Evolutionary conservation across 2,329 filamentous ascomycete genomes (phyloP).

Genomic region (Byssothecium circinans): DNA sequence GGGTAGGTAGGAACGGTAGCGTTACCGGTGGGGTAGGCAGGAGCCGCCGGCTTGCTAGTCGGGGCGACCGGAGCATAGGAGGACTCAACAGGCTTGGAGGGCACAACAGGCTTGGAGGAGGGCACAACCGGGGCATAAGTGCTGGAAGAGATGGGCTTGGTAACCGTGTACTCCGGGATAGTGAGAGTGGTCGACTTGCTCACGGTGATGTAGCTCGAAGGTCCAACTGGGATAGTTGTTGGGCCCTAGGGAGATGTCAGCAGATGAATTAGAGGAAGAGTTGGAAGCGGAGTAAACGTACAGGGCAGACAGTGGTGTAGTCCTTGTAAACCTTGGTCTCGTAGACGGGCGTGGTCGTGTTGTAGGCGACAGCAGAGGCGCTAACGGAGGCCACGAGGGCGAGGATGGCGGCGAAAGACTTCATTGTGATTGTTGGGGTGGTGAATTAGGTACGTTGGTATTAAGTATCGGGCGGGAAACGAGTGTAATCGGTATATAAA

Average conservation of each 20-base stretch:
- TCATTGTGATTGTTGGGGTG: slow-evolving; percentile 42
- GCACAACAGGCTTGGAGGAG: slow-evolving; percentile 1
- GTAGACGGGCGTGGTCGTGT: slow-evolving; percentile 26
- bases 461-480: slow-evolving; percentile 41
- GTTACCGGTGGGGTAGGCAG: slow-evolving; percentile 22
- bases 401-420: slow-evolving; percentile 39
- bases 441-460: slow-evolving; percentile 40
- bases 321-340: slow-evolving; percentile 31
- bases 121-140: slow-evolving; percentile 13
- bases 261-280: slow-evolving; percentile 3
- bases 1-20: slow-evolving; percentile 22
- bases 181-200: slow-evolving; percentile 35
- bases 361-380: slow-evolving; percentile 18
- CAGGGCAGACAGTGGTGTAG: slow-evolving; percentile 26
- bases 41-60: slow-evolving; percentile 6
- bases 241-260: slow-evolving; percentile 21
- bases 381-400: slow-evolving; percentile 33
- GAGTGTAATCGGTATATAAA: slow-evolving; percentile 44
- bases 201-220: slow-evolving; percentile 37
- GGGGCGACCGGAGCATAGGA: slow-evolving; percentile 5
- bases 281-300: slow-evolving; percentile 1
- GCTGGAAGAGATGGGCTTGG: slow-evolving; percentile 15
- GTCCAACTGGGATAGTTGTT: slow-evolving; percentile 28
- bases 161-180: slow-evolving; percentile 31
- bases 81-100: slow-evolving; percentile 1